phyloP scores from a whole-genome alignment of 169 alveolate species.

The Amoebophrya sp. region DNA sequence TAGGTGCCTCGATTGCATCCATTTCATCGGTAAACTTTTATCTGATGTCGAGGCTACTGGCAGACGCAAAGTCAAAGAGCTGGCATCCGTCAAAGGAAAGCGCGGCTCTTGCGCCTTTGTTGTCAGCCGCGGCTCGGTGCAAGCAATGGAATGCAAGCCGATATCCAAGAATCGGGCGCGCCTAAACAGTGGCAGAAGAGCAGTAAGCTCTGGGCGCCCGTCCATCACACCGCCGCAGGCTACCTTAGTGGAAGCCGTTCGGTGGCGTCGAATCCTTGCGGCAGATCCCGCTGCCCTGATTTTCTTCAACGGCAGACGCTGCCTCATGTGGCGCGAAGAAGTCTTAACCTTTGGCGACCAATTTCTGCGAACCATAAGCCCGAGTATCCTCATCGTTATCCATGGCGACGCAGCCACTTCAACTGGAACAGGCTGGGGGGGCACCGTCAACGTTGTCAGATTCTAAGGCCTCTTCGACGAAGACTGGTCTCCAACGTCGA shows the following conservation, averaged over 20 bases:
- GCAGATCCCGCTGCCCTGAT: not conserved
- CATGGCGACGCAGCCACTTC: not conserved
- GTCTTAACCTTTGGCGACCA: not conserved
- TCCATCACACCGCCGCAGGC: not conserved
- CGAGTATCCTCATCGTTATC: not conserved
- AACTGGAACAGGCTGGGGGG: not conserved
- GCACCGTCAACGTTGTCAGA: not conserved
- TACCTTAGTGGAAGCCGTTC: not conserved
- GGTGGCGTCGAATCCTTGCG: not conserved
- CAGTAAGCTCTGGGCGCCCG: not conserved
- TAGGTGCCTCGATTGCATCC: not conserved
- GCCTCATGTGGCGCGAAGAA: not conserved
- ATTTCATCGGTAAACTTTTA: not conserved
- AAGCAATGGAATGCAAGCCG: not conserved
- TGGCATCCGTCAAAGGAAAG: not conserved
- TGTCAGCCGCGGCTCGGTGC: not conserved
- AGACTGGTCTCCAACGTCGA: no score
- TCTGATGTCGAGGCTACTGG: not conserved
- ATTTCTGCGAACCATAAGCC: not conserved
- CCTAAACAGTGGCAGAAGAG: not conserved
- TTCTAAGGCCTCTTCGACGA: not conserved
- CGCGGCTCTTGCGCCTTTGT: not conserved
- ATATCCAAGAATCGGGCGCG: not conserved
- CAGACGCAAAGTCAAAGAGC: not conserved
- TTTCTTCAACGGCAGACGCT: not conserved